These are phyloP conservation scores for Tetrapisispora pingtungensis DNA, from an alignment of 805 yeast species.

Conservation along the genomic window DNA sequence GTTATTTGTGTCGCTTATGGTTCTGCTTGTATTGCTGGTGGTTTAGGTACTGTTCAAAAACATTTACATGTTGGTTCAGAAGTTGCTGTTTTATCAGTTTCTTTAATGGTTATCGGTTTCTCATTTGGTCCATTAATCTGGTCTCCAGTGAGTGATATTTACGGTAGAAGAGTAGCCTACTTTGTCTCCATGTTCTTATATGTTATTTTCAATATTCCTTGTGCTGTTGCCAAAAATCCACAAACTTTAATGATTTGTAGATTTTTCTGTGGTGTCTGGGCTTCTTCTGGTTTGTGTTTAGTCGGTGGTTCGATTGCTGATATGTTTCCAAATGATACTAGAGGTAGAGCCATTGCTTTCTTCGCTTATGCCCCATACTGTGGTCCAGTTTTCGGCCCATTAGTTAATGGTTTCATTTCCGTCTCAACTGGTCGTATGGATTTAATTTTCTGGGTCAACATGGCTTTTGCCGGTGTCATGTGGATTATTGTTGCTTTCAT, in stretches of 20 bases:
- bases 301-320: slow-evolving; percentile 92
- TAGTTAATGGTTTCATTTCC: slow-evolving; percentile 78
- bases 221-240: slow-evolving; percentile 74
- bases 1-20: slow-evolving; percentile 92
- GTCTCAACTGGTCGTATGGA: slow-evolving; percentile 61
- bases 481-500: slow-evolving; percentile 54
- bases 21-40: slow-evolving; percentile 84
- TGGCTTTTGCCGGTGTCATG: slow-evolving; percentile 84
- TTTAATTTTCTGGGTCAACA: slow-evolving; percentile 77
- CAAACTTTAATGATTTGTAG: slow-evolving; percentile 75
- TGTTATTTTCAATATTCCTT: slow-evolving; percentile 73
- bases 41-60: slow-evolving; percentile 56
- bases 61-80: slow-evolving; percentile 62
- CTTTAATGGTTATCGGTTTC: slow-evolving; percentile 84
- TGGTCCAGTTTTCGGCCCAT: slow-evolving; percentile 85
- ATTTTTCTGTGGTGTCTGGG: slow-evolving; percentile 78
- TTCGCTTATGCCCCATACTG: slow-evolving; percentile 89
- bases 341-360: slow-evolving; percentile 85
- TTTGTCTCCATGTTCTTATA: slow-evolving; percentile 65
- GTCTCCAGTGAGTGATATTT: slow-evolving; percentile 81
- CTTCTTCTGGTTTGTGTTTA: slow-evolving; percentile 71
- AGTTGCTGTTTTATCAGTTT: slow-evolving; percentile 70
- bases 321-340: slow-evolving; percentile 66
- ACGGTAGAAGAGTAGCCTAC: slow-evolving; percentile 80
- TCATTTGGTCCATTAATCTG: slow-evolving; percentile 79